Base-by-base conservation (phyloP, 495 filamentous ascomycete genomes). In the Aspergillus diversus region DNA sequence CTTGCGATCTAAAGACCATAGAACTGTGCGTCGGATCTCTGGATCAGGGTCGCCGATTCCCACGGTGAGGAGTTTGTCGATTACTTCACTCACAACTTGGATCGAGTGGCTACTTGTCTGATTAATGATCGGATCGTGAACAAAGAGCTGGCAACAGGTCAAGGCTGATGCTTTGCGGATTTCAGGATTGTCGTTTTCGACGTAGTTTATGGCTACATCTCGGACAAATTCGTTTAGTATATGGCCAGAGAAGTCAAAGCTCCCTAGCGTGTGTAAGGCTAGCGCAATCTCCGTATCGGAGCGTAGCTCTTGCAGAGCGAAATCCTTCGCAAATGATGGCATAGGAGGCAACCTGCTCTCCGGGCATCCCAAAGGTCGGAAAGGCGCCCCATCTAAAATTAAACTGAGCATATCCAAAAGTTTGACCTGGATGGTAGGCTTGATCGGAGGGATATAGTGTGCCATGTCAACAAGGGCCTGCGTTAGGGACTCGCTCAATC, bases 401-500 rank as follows among this genome's bases (percentile, higher is more conserved):
- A 92, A 88, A 77, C 95, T 97, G 5, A 99, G 82, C 86, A 98
- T 92, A 70, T 99, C 90, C 34, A 99, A 84, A 39, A 99, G 82
- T 61, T 91, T 89, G 63, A 97, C 93, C 72, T 99, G 95, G 46
- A 99, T 97, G 11, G 84, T 92, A 33, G 88, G 83, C 74, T 96
- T 94, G 64, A 97, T 90, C 1, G 96, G 95, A 0, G 95, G 94
- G 54, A 99, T 96, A 72, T 98, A 98, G 71, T 97, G 95, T 46
- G 95, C 93, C 91, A 99, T 96, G 71, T 98, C 95, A 21, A 97
- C 92, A 54, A 99, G 79, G 13, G 95, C 95, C 71, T 98, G 93
- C 0, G 92, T 97, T 17, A 99, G 83, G 55, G 95, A 92, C 64
- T 92, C 89, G 58, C 91, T 97, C 43, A 99, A 81, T 49, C 94